Evolutionary conservation across 2,329 filamentous ascomycete species (phyloP), one percentile per base, ranked within the genome.

Genomic region (Fusarium poae): DNA sequence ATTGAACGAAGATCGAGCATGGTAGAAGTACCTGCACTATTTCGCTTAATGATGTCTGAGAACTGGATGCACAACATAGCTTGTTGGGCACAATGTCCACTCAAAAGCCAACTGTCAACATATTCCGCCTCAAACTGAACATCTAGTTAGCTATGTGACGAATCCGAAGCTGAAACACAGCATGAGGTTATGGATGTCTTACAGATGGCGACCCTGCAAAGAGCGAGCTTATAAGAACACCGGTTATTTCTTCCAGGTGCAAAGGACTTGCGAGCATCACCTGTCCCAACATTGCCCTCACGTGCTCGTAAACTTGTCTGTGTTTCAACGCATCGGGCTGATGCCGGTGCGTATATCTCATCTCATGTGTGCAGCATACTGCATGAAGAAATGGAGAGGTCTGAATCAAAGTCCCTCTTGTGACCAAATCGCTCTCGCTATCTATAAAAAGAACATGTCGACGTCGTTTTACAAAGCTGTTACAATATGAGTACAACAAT

Each of bases 61-160:
- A 82, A 82, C 45, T 77, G 79, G 39, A 81, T 81, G 50, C 79
- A 80, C 12, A 82, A 65, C 79, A 82, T 82, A 2, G 79, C 79
- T 56, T 82, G 80, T 53, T 82, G 78, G 0, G 77, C 79, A 39
- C 80, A 82, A 46, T 81, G 80, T 1, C 80, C 80, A 4, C 77
- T 81, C 42, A 82, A 64, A 13, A 82, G 67, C 80, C 80, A 82
- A 49, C 80, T 82, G 45, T 82, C 80, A 23, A 82, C 76, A 44
- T 82, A 82, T 45, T 82, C 80, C 2, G 72, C 65, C 11, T 71
- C 70, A 13, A 54, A 63, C 64, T 74, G 15, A 20, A 8, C 11
- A 15, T 13, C 4, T 6, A 27, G 18, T 65, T 32, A 65, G 60
- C 15, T 20, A 7, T 3, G 13, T 6, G 5, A 13, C 2, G 16